Evolutionary conservation across 2,329 filamentous ascomycete species (phyloP).

Genomic region (Talaromyces pinophilus): DNA sequence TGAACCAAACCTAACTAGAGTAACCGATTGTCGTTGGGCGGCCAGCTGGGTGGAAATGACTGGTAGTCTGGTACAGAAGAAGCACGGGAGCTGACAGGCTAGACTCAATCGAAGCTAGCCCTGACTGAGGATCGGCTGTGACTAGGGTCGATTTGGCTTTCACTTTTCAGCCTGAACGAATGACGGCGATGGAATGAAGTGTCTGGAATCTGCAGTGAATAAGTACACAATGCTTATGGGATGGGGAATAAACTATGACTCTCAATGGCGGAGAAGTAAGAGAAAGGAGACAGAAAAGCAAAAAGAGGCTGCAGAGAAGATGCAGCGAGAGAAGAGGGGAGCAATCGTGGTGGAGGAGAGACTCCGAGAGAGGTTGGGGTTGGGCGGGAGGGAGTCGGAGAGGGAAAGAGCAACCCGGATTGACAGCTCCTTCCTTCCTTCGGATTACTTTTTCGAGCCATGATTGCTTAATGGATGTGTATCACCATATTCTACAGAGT

Average conservation of each 20-base stretch:
- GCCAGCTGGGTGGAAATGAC: constrained; percentile 16
- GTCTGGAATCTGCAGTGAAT: neutral
- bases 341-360: neutral
- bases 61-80: constrained; percentile 5
- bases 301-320: neutral
- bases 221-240: neutral
- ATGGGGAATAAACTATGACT: constrained; percentile 12
- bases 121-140: constrained; percentile 4
- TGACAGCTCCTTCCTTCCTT: constrained; percentile 11
- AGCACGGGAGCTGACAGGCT: neutral
- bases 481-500: neutral
- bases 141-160: neutral
- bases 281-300: constrained; percentile 21
- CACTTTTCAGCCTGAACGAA: neutral
- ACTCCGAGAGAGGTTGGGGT: neutral
- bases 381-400: neutral
- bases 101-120: constrained; percentile 14
- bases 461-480: neutral
- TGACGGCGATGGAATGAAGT: neutral
- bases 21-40: constrained; percentile 14
- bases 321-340: neutral
- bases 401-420: constrained; percentile 17
- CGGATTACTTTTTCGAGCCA: neutral
- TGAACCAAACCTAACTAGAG: neutral
- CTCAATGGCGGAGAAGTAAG: constrained; percentile 21